Conservation (phyloP, 2,329 filamentous ascomycete species). For the Cladophialophora immunda region DNA sequence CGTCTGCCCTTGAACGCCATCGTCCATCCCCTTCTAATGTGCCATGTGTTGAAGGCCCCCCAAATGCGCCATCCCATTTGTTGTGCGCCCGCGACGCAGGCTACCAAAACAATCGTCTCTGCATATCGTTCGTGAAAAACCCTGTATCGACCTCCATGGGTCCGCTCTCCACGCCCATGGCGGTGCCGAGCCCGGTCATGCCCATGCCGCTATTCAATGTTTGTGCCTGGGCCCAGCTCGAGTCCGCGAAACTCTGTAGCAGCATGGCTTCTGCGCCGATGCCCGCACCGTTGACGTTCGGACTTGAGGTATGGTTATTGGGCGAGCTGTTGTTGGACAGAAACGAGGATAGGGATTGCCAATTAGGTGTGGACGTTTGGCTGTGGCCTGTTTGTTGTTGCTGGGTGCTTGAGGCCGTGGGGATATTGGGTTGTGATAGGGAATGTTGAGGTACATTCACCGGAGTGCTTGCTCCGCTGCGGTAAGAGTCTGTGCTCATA, state of each 20-base stretch:
- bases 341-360: conserved; percentile 30
- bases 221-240: conserved; percentile 32
- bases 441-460: conserved; percentile 27
- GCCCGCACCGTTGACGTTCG: conserved; percentile 20
- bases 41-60: background rate
- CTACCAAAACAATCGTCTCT: conserved; percentile 36
- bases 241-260: conserved; percentile 35
- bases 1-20: background rate
- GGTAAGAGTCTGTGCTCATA: conserved; percentile 33
- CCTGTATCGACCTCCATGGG: conserved; percentile 37
- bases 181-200: conserved; percentile 9
- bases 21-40: background rate
- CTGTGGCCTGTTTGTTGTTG: conserved; percentile 22
- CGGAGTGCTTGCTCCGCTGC: conserved; percentile 32
- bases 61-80: background rate
- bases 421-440: conserved; percentile 13
- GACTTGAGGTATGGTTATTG: conserved; percentile 16
- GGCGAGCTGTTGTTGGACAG: conserved; percentile 20
- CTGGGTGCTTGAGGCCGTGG: conserved; percentile 14
- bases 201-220: conserved; percentile 24
- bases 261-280: conserved; percentile 32
- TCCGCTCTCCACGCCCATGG: conserved; percentile 23
- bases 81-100: background rate
- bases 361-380: conserved; percentile 26
- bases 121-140: conserved; percentile 35